Conservation (phyloP, 257 asterid species). For the Jasminum sambac region DNA sequence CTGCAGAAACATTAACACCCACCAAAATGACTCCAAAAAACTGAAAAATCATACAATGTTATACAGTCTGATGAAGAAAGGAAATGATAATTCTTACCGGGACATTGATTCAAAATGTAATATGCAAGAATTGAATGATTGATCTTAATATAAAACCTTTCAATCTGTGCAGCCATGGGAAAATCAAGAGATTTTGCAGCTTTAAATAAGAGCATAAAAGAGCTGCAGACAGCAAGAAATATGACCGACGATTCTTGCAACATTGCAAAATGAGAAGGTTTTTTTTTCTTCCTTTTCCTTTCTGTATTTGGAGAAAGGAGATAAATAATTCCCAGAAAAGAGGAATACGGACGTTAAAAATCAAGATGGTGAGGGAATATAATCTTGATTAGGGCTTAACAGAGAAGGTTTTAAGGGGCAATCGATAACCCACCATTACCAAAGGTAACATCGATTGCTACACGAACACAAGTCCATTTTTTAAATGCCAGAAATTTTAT, state of each 20-base stretch:
- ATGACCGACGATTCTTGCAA: neutral
- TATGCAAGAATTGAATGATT: neutral
- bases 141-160: neutral
- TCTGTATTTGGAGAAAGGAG: neutral
- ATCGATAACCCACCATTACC: neutral
- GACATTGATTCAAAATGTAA: conserved; percentile 14
- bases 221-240: neutral
- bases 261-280: conserved; percentile 1
- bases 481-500: neutral
- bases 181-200: neutral
- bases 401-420: neutral
- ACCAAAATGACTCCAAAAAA: neutral
- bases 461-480: neutral
- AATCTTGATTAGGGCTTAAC: neutral
- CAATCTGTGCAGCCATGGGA: neutral
- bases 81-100: conserved; percentile 17
- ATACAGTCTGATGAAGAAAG: neutral
- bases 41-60: neutral
- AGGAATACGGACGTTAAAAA: neutral
- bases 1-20: neutral
- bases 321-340: neutral
- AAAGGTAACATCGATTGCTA: neutral
- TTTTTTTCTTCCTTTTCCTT: too few relatives aligned
- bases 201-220: conserved; percentile 7
- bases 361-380: neutral